A percentile compares a stretch with the other conserved stretches of the same genome.
Evolutionary conservation across 352 stramenopile genomes (phyloP).

Genomic region (Phytophthora pseudosyringae): DNA sequence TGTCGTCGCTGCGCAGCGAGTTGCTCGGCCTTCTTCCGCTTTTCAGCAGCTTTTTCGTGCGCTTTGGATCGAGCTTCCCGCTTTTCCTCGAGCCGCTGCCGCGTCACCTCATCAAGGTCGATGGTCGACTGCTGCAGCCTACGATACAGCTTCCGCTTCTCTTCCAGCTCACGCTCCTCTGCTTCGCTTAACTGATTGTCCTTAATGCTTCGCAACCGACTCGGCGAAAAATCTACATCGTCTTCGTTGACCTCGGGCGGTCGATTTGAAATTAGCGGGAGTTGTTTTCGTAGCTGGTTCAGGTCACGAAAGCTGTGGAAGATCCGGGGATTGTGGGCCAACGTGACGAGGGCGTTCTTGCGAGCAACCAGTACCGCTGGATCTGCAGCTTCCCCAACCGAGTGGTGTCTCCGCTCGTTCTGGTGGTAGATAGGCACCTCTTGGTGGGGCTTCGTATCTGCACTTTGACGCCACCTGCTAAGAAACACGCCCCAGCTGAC

Average conservation of each 20-base stretch:
- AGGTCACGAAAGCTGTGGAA: slow-evolving; percentile 53
- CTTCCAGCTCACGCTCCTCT: slow-evolving; percentile 18
- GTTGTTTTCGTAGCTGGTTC: slow-evolving; percentile 47
- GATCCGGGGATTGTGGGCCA: slow-evolving; percentile 36
- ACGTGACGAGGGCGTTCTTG: slow-evolving; percentile 39
- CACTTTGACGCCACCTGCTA: slow-evolving; percentile 52
- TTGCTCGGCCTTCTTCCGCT: slow-evolving; percentile 35
- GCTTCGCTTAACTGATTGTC: slow-evolving; percentile 15
- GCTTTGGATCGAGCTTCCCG: slow-evolving; percentile 33
- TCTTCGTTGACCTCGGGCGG: slow-evolving; percentile 15
- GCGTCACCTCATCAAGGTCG: slow-evolving; percentile 44
- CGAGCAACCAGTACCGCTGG: slow-evolving; percentile 33
- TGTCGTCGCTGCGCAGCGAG: slow-evolving; percentile 21
- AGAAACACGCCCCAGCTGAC: slow-evolving; percentile 66
- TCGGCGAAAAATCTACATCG: neutral
- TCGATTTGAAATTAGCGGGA: slow-evolving; percentile 38
- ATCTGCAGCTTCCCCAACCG: slow-evolving; percentile 10
- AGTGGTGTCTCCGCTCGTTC: slow-evolving; percentile 22
- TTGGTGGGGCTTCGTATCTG: slow-evolving; percentile 21
- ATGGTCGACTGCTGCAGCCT: slow-evolving; percentile 42
- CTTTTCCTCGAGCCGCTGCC: slow-evolving; percentile 40
- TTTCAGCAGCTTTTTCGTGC: slow-evolving; percentile 39
- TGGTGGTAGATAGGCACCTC: slow-evolving; percentile 14
- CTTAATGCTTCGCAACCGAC: slow-evolving; percentile 14
- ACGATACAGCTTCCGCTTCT: slow-evolving; percentile 47